Conservation (phyloP, 768 basidiomycete genomes). For the Russula sp. region DNA sequence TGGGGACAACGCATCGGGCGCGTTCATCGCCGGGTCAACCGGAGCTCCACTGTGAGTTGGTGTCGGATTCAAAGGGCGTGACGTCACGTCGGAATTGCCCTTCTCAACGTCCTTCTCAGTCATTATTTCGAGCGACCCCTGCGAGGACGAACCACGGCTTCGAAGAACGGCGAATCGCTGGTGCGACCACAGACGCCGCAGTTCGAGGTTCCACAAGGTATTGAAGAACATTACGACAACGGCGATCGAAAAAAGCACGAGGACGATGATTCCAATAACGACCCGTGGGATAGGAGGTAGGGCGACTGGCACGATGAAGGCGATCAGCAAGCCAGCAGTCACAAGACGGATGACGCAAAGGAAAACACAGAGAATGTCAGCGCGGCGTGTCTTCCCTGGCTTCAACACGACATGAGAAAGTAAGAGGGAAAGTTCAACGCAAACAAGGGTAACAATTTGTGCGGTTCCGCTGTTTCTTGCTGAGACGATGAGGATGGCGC, state of each 20-base stretch:
- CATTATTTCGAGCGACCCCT: slow-evolving; percentile 36
- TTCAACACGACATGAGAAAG: slow-evolving; percentile 50
- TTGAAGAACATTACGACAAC: slow-evolving; percentile 70
- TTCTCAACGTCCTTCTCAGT: slow-evolving; percentile 30
- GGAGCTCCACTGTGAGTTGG: slow-evolving; percentile 44
- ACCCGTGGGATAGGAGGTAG: slow-evolving; percentile 77
- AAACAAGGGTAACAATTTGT: slow-evolving; percentile 65
- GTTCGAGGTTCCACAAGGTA: slow-evolving; percentile 47
- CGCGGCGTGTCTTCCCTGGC: slow-evolving; percentile 66
- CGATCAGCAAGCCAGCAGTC: slow-evolving; percentile 68
- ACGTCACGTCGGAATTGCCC: slow-evolving; percentile 11
- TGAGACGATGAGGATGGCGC: slow-evolving; percentile 69
- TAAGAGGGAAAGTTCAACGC: slow-evolving; percentile 64
- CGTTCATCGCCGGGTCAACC: slow-evolving; percentile 43
- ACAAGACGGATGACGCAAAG: slow-evolving; percentile 65
- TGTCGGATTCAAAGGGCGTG: slow-evolving; percentile 51
- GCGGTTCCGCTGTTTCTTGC: slow-evolving; percentile 58
- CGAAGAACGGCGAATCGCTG: slow-evolving; percentile 26
- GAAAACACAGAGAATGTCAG: slow-evolving; percentile 66
- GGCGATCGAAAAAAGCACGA: slow-evolving; percentile 68
- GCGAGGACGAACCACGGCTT: slow-evolving; percentile 28
- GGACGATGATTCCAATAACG: slow-evolving; percentile 71
- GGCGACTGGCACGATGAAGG: slow-evolving; percentile 64
- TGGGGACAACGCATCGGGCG: slow-evolving; percentile 43
- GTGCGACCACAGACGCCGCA: slow-evolving; percentile 37